A percentile compares a stretch with the other conserved stretches of the same genome.
Evolutionary conservation across 176 grass and related monocot species (phyloP).

Genomic region (Thalia dealbata): DNA sequence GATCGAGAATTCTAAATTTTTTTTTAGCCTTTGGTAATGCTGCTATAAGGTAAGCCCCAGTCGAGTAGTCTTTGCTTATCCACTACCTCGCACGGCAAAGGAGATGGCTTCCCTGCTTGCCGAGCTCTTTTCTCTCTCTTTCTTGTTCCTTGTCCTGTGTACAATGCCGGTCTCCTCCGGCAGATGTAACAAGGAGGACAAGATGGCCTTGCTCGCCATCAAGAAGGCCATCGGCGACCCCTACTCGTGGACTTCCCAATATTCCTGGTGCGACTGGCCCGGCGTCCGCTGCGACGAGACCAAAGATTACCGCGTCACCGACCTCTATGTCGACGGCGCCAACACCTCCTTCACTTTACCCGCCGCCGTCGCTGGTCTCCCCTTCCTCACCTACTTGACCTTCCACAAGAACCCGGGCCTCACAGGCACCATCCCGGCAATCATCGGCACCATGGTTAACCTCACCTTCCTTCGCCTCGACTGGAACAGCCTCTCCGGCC

Average conservation of each 20-base stretch:
- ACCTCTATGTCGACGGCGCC: neutral
- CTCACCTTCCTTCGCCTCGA: conserved; percentile 45
- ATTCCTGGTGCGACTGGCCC: neutral
- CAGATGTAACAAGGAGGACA: conserved; percentile 12
- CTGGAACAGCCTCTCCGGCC: conserved; percentile 37
- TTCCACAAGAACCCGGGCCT: conserved; percentile 9
- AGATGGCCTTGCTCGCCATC: conserved; percentile 10
- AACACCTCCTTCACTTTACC: conserved; percentile 10
- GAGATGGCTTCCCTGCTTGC: neutral
- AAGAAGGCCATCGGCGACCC: conserved; percentile 5
- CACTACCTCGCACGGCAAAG: too few relatives aligned
- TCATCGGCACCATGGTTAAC: conserved; percentile 23
- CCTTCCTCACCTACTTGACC: conserved; percentile 17
- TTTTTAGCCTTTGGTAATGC: too few relatives aligned
- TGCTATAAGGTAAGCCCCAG: too few relatives aligned
- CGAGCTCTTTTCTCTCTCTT: neutral
- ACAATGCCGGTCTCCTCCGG: neutral
- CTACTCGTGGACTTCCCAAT: conserved; percentile 11
- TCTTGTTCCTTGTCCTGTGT: neutral
- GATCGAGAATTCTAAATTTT: too few relatives aligned
- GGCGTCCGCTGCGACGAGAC: too few relatives aligned
- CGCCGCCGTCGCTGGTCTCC: conserved; percentile 33
- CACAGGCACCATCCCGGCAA: conserved; percentile 29
- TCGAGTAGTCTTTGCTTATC: too few relatives aligned
- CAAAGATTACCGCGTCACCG: neutral